These are phyloP conservation scores for Monosporascus sp. DNA, from an alignment of 2,329 filamentous ascomycete species.

Conservation along the genomic window DNA sequence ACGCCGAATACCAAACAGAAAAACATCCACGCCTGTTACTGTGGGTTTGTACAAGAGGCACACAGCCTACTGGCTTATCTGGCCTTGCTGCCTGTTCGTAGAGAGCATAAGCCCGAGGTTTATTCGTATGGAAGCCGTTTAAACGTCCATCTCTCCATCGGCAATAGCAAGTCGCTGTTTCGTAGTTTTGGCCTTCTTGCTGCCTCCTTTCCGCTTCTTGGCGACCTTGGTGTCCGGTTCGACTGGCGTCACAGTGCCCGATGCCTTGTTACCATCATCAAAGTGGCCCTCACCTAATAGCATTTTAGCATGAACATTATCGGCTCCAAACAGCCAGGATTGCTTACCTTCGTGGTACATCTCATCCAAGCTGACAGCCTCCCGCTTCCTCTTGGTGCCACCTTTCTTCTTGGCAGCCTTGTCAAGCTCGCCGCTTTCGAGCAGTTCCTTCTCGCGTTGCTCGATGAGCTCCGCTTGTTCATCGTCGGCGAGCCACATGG, in stretches of 20 bases:
- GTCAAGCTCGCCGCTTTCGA: constrained; percentile 64
- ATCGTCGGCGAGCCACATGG: constrained; percentile 97
- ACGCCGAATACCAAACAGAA: background rate
- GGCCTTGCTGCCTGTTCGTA: background rate
- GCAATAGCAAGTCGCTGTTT: constrained; percentile 65
- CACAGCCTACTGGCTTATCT: constrained; percentile 2
- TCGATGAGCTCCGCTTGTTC: constrained; percentile 94
- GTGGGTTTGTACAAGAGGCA: constrained; percentile 2
- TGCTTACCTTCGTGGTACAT: constrained; percentile 97
- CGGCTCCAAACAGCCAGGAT: background rate
- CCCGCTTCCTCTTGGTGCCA: constrained; percentile 49
- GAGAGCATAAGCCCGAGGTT: background rate
- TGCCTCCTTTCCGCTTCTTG: constrained; percentile 51
- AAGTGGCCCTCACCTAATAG: constrained; percentile 86
- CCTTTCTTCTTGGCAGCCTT: constrained; percentile 58
- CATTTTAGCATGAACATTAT: constrained; percentile 25
- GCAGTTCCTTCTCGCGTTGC: constrained; percentile 80
- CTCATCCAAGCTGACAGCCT: constrained; percentile 73
- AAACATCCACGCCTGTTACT: background rate
- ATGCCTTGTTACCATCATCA: constrained; percentile 79
- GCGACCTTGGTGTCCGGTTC: constrained; percentile 44
- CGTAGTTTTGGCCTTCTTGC: constrained; percentile 62
- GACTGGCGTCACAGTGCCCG: constrained; percentile 78
- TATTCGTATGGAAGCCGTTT: constrained; percentile 3
- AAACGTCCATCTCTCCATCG: constrained; percentile 49